phyloP scores from a whole-genome alignment of 352 stramenopile genomes.

The Pythium dissotocum region DNA sequence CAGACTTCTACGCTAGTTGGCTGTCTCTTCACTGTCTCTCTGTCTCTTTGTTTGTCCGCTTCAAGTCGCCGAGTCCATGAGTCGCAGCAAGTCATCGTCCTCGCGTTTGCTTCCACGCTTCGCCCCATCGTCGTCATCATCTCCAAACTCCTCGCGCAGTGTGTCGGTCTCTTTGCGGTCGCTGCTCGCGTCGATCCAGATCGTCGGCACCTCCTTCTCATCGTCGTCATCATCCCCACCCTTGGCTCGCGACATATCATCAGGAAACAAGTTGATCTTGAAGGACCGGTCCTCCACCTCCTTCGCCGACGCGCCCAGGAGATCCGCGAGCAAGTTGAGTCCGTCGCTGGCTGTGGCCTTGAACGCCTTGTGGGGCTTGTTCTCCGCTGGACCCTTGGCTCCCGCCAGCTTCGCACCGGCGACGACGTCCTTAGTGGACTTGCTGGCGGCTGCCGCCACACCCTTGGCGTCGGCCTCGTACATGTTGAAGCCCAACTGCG shows the following conservation, averaged over 20 bases:
- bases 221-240: slow-evolving; percentile 54
- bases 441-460: slow-evolving; percentile 9
- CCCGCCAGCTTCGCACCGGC: slow-evolving; percentile 56
- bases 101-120: slow-evolving; percentile 46
- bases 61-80: slow-evolving; percentile 81
- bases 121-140: slow-evolving; percentile 39
- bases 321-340: slow-evolving; percentile 83
- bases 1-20: not conserved
- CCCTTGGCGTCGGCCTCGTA: slow-evolving; percentile 78
- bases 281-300: slow-evolving; percentile 66
- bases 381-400: slow-evolving; percentile 33
- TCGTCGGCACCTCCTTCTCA: slow-evolving; percentile 65
- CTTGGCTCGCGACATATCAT: slow-evolving; percentile 40
- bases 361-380: slow-evolving; percentile 61
- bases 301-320: slow-evolving; percentile 62
- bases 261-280: slow-evolving; percentile 80
- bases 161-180: slow-evolving; percentile 60
- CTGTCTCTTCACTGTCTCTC: not conserved
- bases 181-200: slow-evolving; percentile 80
- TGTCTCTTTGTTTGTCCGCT: not conserved
- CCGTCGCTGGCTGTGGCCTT: slow-evolving; percentile 80
- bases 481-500: slow-evolving; percentile 80
- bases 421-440: slow-evolving; percentile 57
- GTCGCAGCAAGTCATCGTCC: slow-evolving; percentile 77
- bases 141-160: slow-evolving; percentile 67